Percentiles rank a stretch among this genome's conserved stretches.
Evolutionary conservation across 345 rosid species (phyloP).

Genomic region (Lepidium sativum): DNA sequence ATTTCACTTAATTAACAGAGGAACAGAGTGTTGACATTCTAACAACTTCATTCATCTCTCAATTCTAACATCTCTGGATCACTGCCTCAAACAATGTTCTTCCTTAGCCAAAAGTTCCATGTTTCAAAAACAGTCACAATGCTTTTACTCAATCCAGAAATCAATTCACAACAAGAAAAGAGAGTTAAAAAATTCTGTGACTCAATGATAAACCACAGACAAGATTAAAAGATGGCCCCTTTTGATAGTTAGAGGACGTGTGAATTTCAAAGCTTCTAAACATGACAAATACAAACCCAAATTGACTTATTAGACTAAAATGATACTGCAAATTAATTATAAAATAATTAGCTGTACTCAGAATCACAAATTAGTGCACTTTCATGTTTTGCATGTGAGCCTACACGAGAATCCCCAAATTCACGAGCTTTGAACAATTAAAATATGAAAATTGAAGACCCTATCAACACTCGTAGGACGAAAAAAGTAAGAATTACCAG

Average conservation of each 20-base stretch:
- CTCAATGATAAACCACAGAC: not conserved
- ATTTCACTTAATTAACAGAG: not conserved
- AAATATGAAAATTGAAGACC: not conserved
- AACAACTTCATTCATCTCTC: not conserved
- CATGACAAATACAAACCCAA: not conserved
- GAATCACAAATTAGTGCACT: not conserved
- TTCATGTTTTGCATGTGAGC: constrained; percentile 18
- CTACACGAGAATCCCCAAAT: not conserved
- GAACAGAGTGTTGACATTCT: not conserved
- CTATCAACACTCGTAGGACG: not conserved
- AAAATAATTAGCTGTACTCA: not conserved
- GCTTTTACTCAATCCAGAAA: not conserved
- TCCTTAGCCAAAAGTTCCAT: not conserved
- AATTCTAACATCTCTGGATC: not conserved
- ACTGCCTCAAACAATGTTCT: not conserved
- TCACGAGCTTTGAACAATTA: not conserved
- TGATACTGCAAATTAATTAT: not conserved
- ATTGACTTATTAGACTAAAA: not conserved
- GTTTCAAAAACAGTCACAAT: not conserved
- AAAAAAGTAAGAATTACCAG: constrained; percentile 36
- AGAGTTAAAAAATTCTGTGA: not conserved
- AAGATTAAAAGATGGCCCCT: not conserved
- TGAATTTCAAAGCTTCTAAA: not conserved
- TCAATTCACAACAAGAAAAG: not conserved
- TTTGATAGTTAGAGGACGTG: not conserved